phyloP scores from a whole-genome alignment of 164 flowering plant genomes.

The Cinnamomum chago region DNA sequence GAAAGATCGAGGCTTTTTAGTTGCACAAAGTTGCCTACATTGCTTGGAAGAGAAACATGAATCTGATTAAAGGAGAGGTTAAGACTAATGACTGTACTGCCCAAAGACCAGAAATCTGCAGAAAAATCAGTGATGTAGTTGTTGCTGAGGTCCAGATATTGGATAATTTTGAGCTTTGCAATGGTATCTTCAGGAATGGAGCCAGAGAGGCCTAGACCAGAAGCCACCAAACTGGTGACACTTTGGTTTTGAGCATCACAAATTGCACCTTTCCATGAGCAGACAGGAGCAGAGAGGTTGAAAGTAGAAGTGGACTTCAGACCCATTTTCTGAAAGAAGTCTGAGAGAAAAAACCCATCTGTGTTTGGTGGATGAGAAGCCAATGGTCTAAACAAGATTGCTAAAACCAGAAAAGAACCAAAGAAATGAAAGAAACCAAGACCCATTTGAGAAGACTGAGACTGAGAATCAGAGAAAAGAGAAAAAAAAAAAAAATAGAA shows the following conservation, averaged over 20 bases:
- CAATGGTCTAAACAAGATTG: slow-evolving; percentile 37
- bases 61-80: slow-evolving; percentile 65
- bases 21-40: slow-evolving; percentile 68
- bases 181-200: slow-evolving; percentile 72
- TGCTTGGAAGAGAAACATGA: slow-evolving; percentile 51
- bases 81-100: slow-evolving; percentile 42
- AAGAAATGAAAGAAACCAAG: slow-evolving; percentile 18
- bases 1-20: slow-evolving; percentile 66
- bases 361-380: slow-evolving; percentile 63
- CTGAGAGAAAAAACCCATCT: slow-evolving; percentile 66
- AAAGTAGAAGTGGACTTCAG: slow-evolving; percentile 23
- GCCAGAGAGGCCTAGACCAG: slow-evolving; percentile 69
- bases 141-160: slow-evolving; percentile 69
- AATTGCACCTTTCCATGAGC: slow-evolving; percentile 68
- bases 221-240: slow-evolving; percentile 40
- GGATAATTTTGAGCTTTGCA: slow-evolving; percentile 65
- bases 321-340: slow-evolving; percentile 62
- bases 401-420: slow-evolving; percentile 31
- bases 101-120: slow-evolving; percentile 78
- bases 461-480: slow-evolving; percentile 5
- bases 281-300: slow-evolving; percentile 51
- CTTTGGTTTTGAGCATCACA: slow-evolving; percentile 45
- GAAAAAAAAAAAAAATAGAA: slow-evolving; percentile 8
- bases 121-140: slow-evolving; percentile 68
- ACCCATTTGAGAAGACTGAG: slow-evolving; percentile 40